Conservation (phyloP, 192 early-diverging fungal genomes). For the Entomortierella parvispora region DNA sequence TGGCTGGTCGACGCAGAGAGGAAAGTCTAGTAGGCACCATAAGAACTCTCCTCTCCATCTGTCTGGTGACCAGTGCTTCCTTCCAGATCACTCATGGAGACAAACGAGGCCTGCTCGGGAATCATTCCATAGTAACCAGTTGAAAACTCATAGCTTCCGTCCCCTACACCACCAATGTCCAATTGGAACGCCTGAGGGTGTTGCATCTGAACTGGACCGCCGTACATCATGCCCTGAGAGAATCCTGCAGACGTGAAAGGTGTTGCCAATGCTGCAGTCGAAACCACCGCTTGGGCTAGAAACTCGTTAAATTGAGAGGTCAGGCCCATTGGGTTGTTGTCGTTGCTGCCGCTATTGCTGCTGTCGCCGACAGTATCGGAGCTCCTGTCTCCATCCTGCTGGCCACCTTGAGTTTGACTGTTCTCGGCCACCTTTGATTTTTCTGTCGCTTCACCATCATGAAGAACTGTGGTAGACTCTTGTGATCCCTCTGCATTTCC, state of each 20-base stretch:
- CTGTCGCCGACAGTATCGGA: conserved; percentile 28
- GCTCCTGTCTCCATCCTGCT: neutral
- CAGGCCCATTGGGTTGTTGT: conserved; percentile 43
- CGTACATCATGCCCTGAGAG: conserved; percentile 33
- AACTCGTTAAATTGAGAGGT: conserved; percentile 52
- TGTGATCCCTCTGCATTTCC: too few species aligned
- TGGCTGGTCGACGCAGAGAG: too few species aligned
- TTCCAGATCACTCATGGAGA: conserved; percentile 54
- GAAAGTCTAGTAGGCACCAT: conserved; percentile 45
- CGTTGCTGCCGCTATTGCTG: conserved; percentile 11
- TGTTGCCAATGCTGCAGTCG: conserved; percentile 27
- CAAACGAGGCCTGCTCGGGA: conserved; percentile 55
- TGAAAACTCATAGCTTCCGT: conserved; percentile 33
- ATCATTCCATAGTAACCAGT: conserved; percentile 50
- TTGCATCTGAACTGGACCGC: conserved; percentile 7
- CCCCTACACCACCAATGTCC: conserved; percentile 26
- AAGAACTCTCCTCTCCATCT: conserved; percentile 47
- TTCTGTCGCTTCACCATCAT: too few species aligned
- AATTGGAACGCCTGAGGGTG: conserved; percentile 27
- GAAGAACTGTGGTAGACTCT: too few species aligned
- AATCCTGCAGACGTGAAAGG: conserved; percentile 24
- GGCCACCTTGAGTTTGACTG: neutral
- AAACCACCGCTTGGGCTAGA: conserved; percentile 45
- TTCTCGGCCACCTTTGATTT: neutral
- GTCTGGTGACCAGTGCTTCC: conserved; percentile 50